These are phyloP conservation scores for Cryphonectria naterciae DNA, from an alignment of 2,329 filamentous ascomycete species.

Conservation along the genomic window DNA sequence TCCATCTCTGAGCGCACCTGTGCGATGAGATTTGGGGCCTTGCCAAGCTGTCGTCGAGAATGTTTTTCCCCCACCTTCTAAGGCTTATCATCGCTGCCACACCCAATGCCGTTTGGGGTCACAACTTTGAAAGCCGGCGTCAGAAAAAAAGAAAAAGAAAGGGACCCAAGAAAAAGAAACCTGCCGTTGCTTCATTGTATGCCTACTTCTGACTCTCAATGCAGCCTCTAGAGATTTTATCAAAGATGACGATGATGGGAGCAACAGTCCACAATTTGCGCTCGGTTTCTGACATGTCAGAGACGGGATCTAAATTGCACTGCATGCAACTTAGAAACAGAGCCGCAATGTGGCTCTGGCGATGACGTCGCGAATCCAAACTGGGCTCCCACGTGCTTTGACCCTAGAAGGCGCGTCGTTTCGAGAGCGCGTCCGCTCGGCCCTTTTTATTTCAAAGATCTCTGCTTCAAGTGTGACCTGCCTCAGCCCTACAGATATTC, in stretches of 20 bases:
- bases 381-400: not conserved
- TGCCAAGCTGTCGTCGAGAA: not conserved
- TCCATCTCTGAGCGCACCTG: not conserved
- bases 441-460: not conserved
- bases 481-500: not conserved
- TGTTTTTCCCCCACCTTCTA: not conserved
- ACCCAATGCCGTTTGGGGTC: not conserved
- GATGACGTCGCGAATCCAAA: constrained; percentile 18
- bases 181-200: not conserved
- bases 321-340: constrained; percentile 14
- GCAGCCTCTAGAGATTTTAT: not conserved
- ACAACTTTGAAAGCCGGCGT: not conserved
- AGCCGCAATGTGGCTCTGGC: constrained; percentile 22
- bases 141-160: not conserved
- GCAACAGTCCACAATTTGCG: constrained; percentile 12
- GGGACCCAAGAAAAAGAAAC: not conserved
- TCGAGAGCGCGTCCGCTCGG: not conserved
- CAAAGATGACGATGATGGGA: not conserved
- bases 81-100: not conserved
- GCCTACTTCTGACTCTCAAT: not conserved
- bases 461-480: constrained; percentile 2
- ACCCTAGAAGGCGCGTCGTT: not conserved
- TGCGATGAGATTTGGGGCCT: not conserved
- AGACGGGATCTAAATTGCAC: constrained; percentile 11
- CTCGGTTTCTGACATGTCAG: constrained; percentile 19